Base-by-base conservation (phyloP, 495 filamentous ascomycete species). In the Aspergillus carlsbadensis region DNA sequence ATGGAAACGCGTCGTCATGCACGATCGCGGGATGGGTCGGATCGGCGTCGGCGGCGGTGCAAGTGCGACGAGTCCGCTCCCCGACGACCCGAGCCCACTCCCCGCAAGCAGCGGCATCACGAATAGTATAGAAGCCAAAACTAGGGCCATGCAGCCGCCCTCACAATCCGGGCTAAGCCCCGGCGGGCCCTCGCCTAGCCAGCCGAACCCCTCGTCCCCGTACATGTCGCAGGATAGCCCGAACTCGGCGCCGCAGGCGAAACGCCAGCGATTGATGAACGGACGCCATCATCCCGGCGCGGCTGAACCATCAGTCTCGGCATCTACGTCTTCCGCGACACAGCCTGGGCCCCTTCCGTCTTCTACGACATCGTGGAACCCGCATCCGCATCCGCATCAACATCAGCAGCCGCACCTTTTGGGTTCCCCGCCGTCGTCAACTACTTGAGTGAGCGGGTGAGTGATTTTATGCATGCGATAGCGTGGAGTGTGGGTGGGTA, bases 1-100 rank as follows among this genome's bases (percentile, higher is more conserved):
- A 61, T 85, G 82, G 83, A 83, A 76, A 60, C 67, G 74, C 0
- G 76, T 81, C 11, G 71, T 85, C 7, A 74, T 77, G 74, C 76
- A 78, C 36, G 74, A 78, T 52, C 71, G 70, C 40, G 64, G 73
- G 45, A 77, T 78, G 70, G 76, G 76, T 18, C 70, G 74, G 2
- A 63, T 68, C 34, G 76, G 74, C 0, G 67, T 75, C 10, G 26
- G 26, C 26, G 26, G 26, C 26, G 26, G 26, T 29, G 26, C 4
- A 29, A 65, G 69, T 13, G 62, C 70, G 17, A 44, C 66, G 4
- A 61, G 52, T 42, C 18, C 60, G 14, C 34, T 58, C 0, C 37
- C 49, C 15, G 69, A 75, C 11, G 61, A 64, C 5, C 44, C 41
- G 44, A 29, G 26, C 26, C 26, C 26, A 8, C 3, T 29, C 26